phyloP scores from a whole-genome alignment of 768 basidiomycete genomes.

The Lactarius deliciosus region DNA sequence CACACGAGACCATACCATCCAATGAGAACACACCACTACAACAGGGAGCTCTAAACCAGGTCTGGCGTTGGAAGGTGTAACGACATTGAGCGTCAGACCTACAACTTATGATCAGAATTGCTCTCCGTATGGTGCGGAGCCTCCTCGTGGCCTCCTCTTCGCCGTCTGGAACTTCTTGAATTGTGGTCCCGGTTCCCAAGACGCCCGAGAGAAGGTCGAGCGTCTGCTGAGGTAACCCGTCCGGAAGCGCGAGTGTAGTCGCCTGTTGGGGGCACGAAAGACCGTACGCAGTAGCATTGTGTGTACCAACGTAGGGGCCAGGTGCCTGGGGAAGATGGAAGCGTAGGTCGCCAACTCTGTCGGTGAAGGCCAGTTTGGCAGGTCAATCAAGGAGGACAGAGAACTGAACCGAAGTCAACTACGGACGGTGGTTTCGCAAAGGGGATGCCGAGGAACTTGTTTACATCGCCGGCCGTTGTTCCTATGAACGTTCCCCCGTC shows the following conservation, averaged over 20 bases:
- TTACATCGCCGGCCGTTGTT: conserved; percentile 28
- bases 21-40: conserved; percentile 27
- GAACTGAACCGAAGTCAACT: background rate
- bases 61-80: conserved; percentile 20
- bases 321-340: conserved; percentile 38
- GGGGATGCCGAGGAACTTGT: conserved; percentile 43
- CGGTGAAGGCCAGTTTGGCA: too few relatives aligned
- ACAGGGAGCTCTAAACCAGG: conserved; percentile 28
- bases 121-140: background rate
- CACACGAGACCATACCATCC: too few relatives aligned
- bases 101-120: background rate
- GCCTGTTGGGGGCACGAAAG: conserved; percentile 32
- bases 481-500: conserved; percentile 36
- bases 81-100: conserved; percentile 32
- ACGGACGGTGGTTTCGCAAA: conserved; percentile 43
- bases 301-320: conserved; percentile 23
- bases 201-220: background rate
- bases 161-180: background rate
- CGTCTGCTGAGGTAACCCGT: background rate
- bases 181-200: background rate
- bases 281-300: conserved; percentile 29
- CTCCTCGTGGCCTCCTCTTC: conserved; percentile 17
- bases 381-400: background rate
- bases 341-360: conserved; percentile 38
- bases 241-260: background rate